Evolutionary conservation across 352 stramenopile species (phyloP), one percentile per base, ranked within the genome.

Genomic region (Aphanomyces invadans): DNA sequence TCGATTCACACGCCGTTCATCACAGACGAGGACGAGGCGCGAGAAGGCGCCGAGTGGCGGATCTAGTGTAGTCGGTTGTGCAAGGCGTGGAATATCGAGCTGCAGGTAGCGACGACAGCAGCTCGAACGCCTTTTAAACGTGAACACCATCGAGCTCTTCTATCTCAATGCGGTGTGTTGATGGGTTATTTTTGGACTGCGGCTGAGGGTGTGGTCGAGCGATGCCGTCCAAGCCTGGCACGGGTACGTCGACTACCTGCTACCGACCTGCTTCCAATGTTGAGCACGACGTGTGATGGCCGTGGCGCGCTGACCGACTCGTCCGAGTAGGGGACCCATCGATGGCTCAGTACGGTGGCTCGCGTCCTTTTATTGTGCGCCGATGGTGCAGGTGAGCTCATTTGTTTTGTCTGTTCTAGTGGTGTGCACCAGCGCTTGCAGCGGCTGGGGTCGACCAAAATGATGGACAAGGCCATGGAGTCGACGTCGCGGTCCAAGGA

Each of bases 1-100:
- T 97, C 89, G 52, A 95, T 98, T 65, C 86, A 95, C 69, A 73
- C 84, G 68, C 88, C 91, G 26, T 95, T 98, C 65, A 92, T 98
- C 71, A 88, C 84, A 25, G 76, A 84, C 9, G 86, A 96, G 49
- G 89, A 97, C 68, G 83, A 96, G 46, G 71, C 73, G 33, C 74
- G 75, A 11, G 86, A 95, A 71, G 86, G 84, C 42, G 77, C 69
- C 70, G 86, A 95, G 71, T 95, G 86, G 86, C 79, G 75, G 59
- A 92, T 95, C 46, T 95, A 60, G 25, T 15, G 48, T 68, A 11
- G 39, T n/a, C n/a, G n/a, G n/a, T n/a, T n/a, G n/a, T n/a, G n/a
- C n/a, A n/a, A n/a, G n/a, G n/a, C n/a, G n/a, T n/a, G n/a, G n/a
- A n/a, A n/a, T n/a, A n/a, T n/a, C n/a, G n/a, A n/a, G n/a, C n/a